Base-by-base conservation (phyloP, 352 stramenopile species). In the Pythium insidiosum region DNA sequence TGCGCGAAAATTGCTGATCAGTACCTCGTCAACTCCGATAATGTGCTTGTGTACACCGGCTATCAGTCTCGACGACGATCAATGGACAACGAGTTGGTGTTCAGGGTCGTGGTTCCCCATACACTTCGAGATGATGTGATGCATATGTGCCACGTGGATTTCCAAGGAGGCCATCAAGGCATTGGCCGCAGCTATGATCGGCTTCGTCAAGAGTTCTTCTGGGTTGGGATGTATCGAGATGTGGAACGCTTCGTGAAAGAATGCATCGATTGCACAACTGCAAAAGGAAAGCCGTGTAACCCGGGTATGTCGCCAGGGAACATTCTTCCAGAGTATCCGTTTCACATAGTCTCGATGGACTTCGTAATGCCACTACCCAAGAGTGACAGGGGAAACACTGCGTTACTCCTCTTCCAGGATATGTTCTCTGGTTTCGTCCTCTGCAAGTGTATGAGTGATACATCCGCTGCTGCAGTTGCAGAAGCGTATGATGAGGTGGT, bases 341-440 rank as follows among this genome's bases (percentile, higher is more conserved):
- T n/a, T n/a, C 47, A 62, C 11, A 30, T 57, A 3, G 26, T 62
- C 5, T 56, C 53, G 15, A 62, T 57, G 53, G 43, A 62, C 16
- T 62, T 62, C 22, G 53, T 53, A 13, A 28, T 41, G 3, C 53
- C 47, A 20, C 15, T 62, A 16, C 47, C 53, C 11, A 13, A 13
- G n/a, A 50, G 47, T 4, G n/a, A 31, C 0, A 30, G 50, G 3
- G 53, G 47, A 4, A 62, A 53, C 26, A 57, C 43, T 2, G 21
- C 42, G 1, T 15, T 62, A 3, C 40, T 57, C 5, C 16, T 62
- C 0, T 62, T 62, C 42, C 37, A 50, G 15, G 16, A 37, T 28
- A 47, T 50, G 40, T 61, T 61, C 22, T 37, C 24, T 11, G 53
- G 47, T 3, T 53, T 36, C n/a, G 24, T 53, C 3, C 49, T 62